Evolutionary conservation across 768 basidiomycete genomes (phyloP), one percentile per base, ranked within the genome.

Genomic region (Fibroporia radiculosa): DNA sequence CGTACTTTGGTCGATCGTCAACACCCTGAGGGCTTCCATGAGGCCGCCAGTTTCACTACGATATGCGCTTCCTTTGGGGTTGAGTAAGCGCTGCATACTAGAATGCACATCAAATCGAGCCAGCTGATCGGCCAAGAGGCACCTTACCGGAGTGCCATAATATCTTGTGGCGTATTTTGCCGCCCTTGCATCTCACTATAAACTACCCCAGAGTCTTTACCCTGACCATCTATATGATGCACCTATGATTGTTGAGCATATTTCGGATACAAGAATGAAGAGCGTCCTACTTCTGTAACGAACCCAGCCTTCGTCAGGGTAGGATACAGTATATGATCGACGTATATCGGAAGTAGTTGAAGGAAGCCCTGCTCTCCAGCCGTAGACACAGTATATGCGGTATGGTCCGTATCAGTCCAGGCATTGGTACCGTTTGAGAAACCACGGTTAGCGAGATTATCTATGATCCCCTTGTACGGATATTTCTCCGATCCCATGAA

Each of bases 161-260:
- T 68, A 66, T 97, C 93, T 8, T 79, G 81, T 1, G 89, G 79
- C 0, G 88, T 92, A 58, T 98, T 97, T 68, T 98, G 84, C 37
- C 95, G 76, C 1, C 92, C 93, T 66, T 93, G 90, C 93, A 96
- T 96, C 67, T 93, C 88, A 57, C 85, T 87, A 63, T 96, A 97
- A 8, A 98, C 95, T 1, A 99, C 96, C 28, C 96, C 96, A 13
- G 89, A 86, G 57, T 98, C 80, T 54, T 93, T 79, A 6, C 92
- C 95, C 57, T 88, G 80, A 2, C 76, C 76, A 62, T 98, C 87
- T 52, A 98, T 80, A 63, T 97, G 92, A 62, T 97, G 90, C n/a
- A 99, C 84, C 86, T 89, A 48, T 35, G 28, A 29, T 11, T 40
- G 18, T 40, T 29, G 18, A 39, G 18, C 11, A 25, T 26, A 40